These are phyloP conservation scores for Juncus inflexus DNA, from an alignment of 176 grass and related monocot species.

Conservation along the genomic window DNA sequence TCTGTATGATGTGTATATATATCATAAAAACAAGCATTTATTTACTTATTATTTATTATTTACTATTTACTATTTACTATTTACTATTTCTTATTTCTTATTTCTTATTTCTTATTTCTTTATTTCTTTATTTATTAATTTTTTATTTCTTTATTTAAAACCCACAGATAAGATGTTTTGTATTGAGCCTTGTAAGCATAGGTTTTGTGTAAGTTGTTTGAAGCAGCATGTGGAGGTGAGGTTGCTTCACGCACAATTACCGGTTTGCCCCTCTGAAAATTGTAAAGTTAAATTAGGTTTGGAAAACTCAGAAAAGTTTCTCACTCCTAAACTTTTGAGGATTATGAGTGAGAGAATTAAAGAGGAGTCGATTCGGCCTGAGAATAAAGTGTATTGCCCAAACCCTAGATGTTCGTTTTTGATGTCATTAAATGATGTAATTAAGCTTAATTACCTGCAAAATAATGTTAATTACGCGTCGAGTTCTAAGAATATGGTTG, in stretches of 20 bases:
- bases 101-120: no score
- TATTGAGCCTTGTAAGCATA: constrained; percentile 50
- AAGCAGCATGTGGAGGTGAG: constrained; percentile 69
- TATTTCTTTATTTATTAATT: no score
- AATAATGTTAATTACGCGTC: constrained; percentile 29
- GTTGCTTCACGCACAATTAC: constrained; percentile 53
- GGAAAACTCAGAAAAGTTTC: constrained; percentile 48
- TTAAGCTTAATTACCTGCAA: background rate
- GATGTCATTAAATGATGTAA: constrained; percentile 53
- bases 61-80: no score
- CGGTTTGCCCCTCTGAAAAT: constrained; percentile 59
- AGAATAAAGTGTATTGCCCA: constrained; percentile 72
- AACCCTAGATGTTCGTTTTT: constrained; percentile 62
- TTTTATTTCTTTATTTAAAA: no score
- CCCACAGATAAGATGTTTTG: constrained; percentile 50
- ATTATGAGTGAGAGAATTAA: constrained; percentile 59
- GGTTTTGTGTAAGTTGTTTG: constrained; percentile 83
- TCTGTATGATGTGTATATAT: no score
- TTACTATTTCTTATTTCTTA: no score
- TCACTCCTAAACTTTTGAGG: constrained; percentile 34
- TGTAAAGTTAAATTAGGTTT: constrained; percentile 56
- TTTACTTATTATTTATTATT: no score
- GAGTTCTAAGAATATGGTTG: constrained; percentile 33
- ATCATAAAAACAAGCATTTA: no score
- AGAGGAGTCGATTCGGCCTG: constrained; percentile 56